Evolutionary conservation across 371 early-diverging fungal species (phyloP), one percentile per base, ranked within the genome.

Genomic region (Mortierella sp.): DNA sequence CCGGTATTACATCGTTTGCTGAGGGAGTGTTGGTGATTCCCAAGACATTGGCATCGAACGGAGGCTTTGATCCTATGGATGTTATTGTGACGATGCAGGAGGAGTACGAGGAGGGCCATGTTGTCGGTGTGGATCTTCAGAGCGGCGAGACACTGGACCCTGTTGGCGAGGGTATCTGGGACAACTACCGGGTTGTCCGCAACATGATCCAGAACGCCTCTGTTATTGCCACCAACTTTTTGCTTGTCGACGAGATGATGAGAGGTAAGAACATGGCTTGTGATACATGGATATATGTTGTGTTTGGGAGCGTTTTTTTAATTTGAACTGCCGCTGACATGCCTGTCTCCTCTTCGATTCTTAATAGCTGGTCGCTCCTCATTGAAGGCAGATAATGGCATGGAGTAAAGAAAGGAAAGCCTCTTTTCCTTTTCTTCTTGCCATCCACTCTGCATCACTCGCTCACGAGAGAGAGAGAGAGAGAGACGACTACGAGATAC

Each of bases 231-330:
- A 96, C 97, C 88, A 99, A 98, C 91, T 92, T 99, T 81, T 91
- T 99, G 79, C 93, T 99, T 73, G 99, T 99, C 31, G 99, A 99
- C 91, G 99, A 99, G 91, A 99, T 99, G 93, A 98, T 99, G 96
- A 96, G 99, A 84, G 98, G 81, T 81, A 77, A 73, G 54, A 53
- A 26, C 8, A 5, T 24, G 40, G 44, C 34, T 48, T 34, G 43
- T 40, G 43, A 6, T 40, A 40, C 6, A 14, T 13, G 1, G 48
- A 46, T 10, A 46, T 13, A 46, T 8, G 48, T 16, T 37, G 10
- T 54, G 6, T 31, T 55, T n/a, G 53, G 9, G 3, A 4, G 43
- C 43, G 28, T n/a, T 26, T 19, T 50, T 11, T 19, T 59, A 4
- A 40, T 40, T 6, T 2, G 24, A 67, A 37, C 4, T 37, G 26